Conservation (phyloP, 2,329 filamentous ascomycete genomes). For the Xylariaceae sp. region DNA sequence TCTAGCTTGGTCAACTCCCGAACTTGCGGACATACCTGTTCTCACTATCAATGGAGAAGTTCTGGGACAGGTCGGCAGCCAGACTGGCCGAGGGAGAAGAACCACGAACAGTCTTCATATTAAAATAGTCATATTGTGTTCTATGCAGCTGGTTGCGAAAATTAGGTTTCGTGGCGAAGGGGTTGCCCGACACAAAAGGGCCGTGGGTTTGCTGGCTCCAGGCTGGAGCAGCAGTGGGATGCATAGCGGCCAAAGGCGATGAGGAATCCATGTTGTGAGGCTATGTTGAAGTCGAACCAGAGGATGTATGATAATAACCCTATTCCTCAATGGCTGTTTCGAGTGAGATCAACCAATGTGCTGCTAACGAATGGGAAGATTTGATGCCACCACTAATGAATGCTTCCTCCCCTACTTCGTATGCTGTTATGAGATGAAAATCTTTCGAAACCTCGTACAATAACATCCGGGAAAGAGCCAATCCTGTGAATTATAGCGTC, state of each 20-base stretch:
- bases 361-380: constrained; percentile 24
- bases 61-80: constrained; percentile 91
- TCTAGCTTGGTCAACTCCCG: background rate
- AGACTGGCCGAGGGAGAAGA: constrained; percentile 89
- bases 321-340: constrained; percentile 28
- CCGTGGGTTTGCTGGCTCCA: constrained; percentile 55
- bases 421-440: constrained; percentile 13
- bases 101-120: constrained; percentile 68
- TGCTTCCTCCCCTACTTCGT: constrained; percentile 19
- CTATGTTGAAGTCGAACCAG: constrained; percentile 8
- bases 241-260: constrained; percentile 90
- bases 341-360: constrained; percentile 19
- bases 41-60: constrained; percentile 85
- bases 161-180: constrained; percentile 62
- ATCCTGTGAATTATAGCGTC: too few species aligned
- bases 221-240: constrained; percentile 63
- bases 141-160: constrained; percentile 70
- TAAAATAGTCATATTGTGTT: constrained; percentile 72
- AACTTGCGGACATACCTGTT: constrained; percentile 61
- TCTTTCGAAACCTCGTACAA: constrained; percentile 10
- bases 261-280: constrained; percentile 74
- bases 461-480: too few species aligned
- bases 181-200: constrained; percentile 41
- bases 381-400: constrained; percentile 27
- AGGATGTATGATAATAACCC: constrained; percentile 27